A percentile compares a stretch with the other conserved stretches of the same genome.
Conservation (phyloP, 83 land plant species). For the Picea abies region DNA sequence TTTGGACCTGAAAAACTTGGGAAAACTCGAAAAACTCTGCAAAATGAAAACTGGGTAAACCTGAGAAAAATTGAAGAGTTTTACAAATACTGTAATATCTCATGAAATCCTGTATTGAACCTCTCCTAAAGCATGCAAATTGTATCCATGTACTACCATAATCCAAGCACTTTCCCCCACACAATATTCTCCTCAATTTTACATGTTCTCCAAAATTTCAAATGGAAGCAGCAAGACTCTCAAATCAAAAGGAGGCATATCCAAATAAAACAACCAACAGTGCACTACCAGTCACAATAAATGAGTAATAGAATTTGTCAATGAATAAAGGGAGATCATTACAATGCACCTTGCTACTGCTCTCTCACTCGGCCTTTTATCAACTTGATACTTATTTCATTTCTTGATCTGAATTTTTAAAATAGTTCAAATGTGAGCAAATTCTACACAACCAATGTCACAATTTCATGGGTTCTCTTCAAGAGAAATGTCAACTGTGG, state of each 20-base stretch:
- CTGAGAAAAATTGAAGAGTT: no score
- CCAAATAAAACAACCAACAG: no score
- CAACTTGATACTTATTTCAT: neutral
- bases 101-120: no score
- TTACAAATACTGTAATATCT: no score
- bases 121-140: neutral
- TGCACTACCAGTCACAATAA: neutral
- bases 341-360: no score
- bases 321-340: neutral
- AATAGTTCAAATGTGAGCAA: neutral
- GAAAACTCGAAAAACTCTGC: no score
- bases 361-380: neutral
- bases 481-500: no score
- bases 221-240: neutral
- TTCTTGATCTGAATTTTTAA: neutral
- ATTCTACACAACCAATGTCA: neutral
- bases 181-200: neutral
- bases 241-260: neutral
- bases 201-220: neutral
- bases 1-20: no score
- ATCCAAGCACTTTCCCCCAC: neutral
- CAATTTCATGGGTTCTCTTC: no score
- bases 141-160: neutral
- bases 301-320: neutral
- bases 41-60: no score